phyloP scores from a whole-genome alignment of 129 eudicot species.

The Chrysanthemum seticuspe region DNA sequence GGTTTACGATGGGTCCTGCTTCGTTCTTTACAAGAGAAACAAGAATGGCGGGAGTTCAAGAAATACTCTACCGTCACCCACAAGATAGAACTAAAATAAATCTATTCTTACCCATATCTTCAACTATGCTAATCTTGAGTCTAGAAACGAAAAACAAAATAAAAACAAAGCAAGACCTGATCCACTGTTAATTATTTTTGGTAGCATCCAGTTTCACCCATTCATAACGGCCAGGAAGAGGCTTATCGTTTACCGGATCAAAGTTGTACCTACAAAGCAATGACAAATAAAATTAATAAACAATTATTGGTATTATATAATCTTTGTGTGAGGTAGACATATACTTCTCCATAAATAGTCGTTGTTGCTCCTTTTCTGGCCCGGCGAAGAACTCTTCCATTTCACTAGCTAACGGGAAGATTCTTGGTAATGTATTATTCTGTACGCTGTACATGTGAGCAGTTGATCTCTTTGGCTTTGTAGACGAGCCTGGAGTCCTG shows the following conservation, averaged over 20 bases:
- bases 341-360: slow-evolving; percentile 51
- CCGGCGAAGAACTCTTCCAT: slow-evolving; percentile 54
- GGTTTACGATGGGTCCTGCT: slow-evolving; percentile 25
- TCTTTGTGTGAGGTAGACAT: background rate
- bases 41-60: slow-evolving; percentile 35
- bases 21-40: slow-evolving; percentile 49
- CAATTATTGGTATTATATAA: background rate
- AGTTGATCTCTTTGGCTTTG: slow-evolving; percentile 33
- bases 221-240: slow-evolving; percentile 55
- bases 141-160: slow-evolving; percentile 14
- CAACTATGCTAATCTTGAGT: slow-evolving; percentile 25
- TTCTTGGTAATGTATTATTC: slow-evolving; percentile 22
- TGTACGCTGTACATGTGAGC: slow-evolving; percentile 25
- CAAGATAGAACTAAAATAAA: slow-evolving; percentile 23
- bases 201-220: slow-evolving; percentile 52
- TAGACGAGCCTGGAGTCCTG: slow-evolving; percentile 51
- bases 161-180: slow-evolving; percentile 13
- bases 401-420: slow-evolving; percentile 47
- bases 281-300: background rate
- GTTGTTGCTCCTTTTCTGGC: slow-evolving; percentile 53
- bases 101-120: slow-evolving; percentile 33
- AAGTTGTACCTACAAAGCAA: slow-evolving; percentile 55
- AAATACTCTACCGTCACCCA: slow-evolving; percentile 38
- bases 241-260: slow-evolving; percentile 58
- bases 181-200: slow-evolving; percentile 12